Base-by-base conservation (phyloP, 2,329 filamentous ascomycete species). In the Leptosphaerulina australis region DNA sequence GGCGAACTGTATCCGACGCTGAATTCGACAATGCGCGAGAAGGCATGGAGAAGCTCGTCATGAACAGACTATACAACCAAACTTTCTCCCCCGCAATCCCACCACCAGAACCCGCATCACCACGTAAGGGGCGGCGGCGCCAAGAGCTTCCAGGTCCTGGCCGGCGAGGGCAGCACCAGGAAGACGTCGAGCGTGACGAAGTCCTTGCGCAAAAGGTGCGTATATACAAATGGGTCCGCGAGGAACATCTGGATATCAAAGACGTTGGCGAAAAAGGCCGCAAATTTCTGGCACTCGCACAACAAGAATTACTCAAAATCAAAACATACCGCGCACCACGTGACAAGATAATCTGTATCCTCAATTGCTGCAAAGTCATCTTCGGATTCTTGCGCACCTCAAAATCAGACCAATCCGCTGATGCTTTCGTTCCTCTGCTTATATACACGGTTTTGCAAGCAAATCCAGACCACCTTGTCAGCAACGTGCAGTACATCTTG, bases 341-440 rank as follows among this genome's bases (percentile, higher is more conserved):
- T 63, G 94, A 99, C 78, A 99, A 99, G 75, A 94, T 99, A 46
- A 97, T 99, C 39, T 99, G 94, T 72, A 91, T 97, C 35, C 77
- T 99, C 47, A 99, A 99, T 75, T 97, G 92, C 76, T 99, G 94
- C 83, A 99, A 99, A 75, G 95, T 99, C 56, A 97, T 99, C 57
- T 97, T 99, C 73, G 94, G 93, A 14, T 84, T 96, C 38, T 78
- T 99, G 43, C 92, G 93, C 60, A 95, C 97, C 69, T 86, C 90
- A 44, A 95, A 96, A 73, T 88, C 88, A 1, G 94, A 99, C 70
- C 93, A 92, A 17, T 97, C 93, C 1, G 94, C 94, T 10, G 94
- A 99, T 75, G 91, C 93, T 0, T 99, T 99, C 64, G 91, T 69
- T 89, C 94, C 4, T 3, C 81, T 97, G 21, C 81, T 99, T 47